phyloP scores from a whole-genome alignment of 208 protist species.

The Polymyxa betae region DNA sequence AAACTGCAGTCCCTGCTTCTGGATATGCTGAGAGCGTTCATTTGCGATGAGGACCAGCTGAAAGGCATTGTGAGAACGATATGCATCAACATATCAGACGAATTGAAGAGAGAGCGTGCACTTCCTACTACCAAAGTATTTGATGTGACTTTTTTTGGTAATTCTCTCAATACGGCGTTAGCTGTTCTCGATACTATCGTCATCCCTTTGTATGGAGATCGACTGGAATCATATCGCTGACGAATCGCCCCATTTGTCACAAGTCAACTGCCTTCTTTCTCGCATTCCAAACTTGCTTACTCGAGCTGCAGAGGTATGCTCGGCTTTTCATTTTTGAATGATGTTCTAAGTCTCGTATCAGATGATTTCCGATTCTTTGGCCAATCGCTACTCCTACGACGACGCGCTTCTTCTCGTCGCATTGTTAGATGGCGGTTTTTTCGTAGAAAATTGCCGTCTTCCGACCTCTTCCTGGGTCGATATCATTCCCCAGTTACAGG shows the following conservation, averaged over 20 bases:
- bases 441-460: not conserved
- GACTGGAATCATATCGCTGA: not conserved
- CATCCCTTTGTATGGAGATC: not conserved
- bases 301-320: not conserved
- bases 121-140: too few relatives aligned
- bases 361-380: not conserved
- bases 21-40: too few relatives aligned
- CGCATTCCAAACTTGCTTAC: not conserved
- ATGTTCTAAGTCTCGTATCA: not conserved
- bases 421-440: not conserved
- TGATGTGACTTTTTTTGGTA: too few relatives aligned
- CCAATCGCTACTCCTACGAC: not conserved
- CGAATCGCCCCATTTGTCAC: not conserved
- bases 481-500: not conserved
- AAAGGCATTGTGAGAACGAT: too few relatives aligned
- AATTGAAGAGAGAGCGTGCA: too few relatives aligned
- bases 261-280: not conserved
- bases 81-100: too few relatives aligned
- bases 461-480: not conserved
- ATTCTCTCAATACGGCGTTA: too few relatives aligned
- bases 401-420: not conserved
- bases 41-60: too few relatives aligned
- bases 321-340: not conserved
- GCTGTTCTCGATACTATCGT: not conserved
- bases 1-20: too few relatives aligned